Evolutionary conservation across 129 eudicot species (phyloP), one percentile per base, ranked within the genome.

Genomic region (Chrysanthemum lavandulifolium): DNA sequence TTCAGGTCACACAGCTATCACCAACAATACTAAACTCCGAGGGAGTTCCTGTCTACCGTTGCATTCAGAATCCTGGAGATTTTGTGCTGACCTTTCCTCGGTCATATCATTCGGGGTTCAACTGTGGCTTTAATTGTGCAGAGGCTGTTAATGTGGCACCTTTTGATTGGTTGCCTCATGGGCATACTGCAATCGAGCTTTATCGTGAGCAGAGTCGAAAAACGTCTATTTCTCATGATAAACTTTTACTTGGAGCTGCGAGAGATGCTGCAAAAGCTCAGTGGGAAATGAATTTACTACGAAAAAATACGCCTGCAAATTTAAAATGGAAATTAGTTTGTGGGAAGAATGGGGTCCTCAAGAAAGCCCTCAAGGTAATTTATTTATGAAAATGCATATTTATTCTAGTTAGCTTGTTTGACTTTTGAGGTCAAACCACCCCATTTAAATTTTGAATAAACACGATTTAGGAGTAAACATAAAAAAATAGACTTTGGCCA

Each of bases 141-240:
- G 98, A 94, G 82, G 98, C 98, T 58, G 98, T 94, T 47, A 94
- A 94, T 79, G 95, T 88, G 61, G 98, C 97, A 14, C 98, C 98
- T 72, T 80, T 94, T 83, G 97, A 94, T 69, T 94, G 98, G 98
- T 79, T 94, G 82, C 98, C 93, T 21, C 97, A 90, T 65, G 98
- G 98, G 48, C 85, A 80, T 73, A 84, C 77, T 75, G 98, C 98
- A 52, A 81, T 95, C 29, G 91, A 95, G 83, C 90, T 90, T 4
- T 95, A 95, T 59, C 85, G 89, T 69, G 89, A 88, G 75, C 96
- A 88, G 79, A 85, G 84, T 9, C 79, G 99, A 8, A 91, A 86
- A 70, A 95, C 97, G 2, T 86, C 97, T 8, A 88, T 94, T 70
- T 94, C 99, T 67, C 99, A 94, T 80, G 99, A 94, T 86, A 94